Base-by-base conservation (phyloP, 352 stramenopile species). In the Phytophthora lateralis region DNA sequence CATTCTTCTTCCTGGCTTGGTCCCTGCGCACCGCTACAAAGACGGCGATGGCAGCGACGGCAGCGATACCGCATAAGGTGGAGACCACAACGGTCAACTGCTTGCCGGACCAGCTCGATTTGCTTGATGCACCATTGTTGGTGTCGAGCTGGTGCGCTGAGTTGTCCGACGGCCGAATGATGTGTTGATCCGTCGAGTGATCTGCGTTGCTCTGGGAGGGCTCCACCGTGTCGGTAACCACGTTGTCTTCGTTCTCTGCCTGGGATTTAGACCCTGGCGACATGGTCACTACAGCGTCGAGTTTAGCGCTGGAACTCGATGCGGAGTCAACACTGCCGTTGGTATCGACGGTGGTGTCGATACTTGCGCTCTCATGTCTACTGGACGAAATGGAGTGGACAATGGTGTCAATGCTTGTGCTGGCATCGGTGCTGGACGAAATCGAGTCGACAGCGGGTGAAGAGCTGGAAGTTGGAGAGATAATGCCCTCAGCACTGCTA, bases 1-100 rank as follows among this genome's bases (percentile, higher is more conserved):
- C 66, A 3, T 63, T 75, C 3, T 59, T 54, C 47, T 62, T 70
- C 15, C 37, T 60, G 38, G 18, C 45, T 21, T 66, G 51, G 26
- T 67, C 49, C 15, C 60, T 76, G 18, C 69, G 72, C 10, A 78
- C 44, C 18, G 73, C 66, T 7, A 74, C 58, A 44, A 86, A 74
- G n/a, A 82, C 61, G 2, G 60, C 73, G 20, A 85, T 46, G 4
- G 63, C 70, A 44, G 64, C 73, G 14, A 78, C 52, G 4, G 43
- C 61, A 0, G 53, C 73, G 26, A 80, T 57, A 0, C 54, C 67
- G 42, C 67, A 73, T 24, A 68, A 66, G 10, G 67, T 49, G 15
- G 62, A 64, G 3, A 62, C 6, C 11, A 76, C 46, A 10, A 58
- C 52, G 9, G 27, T 69, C 39, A 76, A 45, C 0, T 53, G 66